Evolutionary conservation across 2,329 filamentous ascomycete genomes (phyloP), one percentile per base, ranked within the genome.

Genomic region (Claviceps africana): DNA sequence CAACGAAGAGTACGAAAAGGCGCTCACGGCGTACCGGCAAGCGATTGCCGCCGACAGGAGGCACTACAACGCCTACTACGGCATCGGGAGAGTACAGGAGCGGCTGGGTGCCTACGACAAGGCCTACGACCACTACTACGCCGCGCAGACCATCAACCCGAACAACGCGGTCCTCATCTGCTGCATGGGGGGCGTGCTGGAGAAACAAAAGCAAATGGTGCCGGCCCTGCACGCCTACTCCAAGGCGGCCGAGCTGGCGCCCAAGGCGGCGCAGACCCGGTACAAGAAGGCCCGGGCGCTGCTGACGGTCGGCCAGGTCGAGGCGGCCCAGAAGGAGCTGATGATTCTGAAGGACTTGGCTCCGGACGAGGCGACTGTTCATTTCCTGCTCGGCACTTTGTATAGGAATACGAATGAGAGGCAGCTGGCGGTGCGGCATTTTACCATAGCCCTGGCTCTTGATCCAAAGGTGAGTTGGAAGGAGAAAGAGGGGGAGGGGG

Each of bases 51-150:
- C 88, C 0, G 90, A 98, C 62, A 82, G 79, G 52, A 82, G 91
- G 21, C 91, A 96, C 65, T 98, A 97, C 72, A 95, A 96, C 64
- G 93, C 91, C n/a, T 97, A 94, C 79, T 98, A 97, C 65, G 93
- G 93, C 58, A 82, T 86, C 53, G 82, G 81, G 31, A 76, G 79
- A 54, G 89, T 95, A 1, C 93, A 91, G 61, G 88, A 95, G 67
- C 91, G 90, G 63, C 79, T 94, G 61, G 90, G 89, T 62, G 90
- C 88, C 65, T 90, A 88, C 60, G 88, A 95, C 56, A 88, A 93
- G 65, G 91, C 93, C 2, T 87, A 94, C 62, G 83, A 84, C 53
- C 91, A 98, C 70, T 98, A 94, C 72, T 81, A 88, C 54, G 85
- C 88, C 21, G 93, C 93, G 1, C 84, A 88, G 13, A 74, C 77